Conservation (phyloP, 163 green algal species). For the Volvox carteri region DNA sequence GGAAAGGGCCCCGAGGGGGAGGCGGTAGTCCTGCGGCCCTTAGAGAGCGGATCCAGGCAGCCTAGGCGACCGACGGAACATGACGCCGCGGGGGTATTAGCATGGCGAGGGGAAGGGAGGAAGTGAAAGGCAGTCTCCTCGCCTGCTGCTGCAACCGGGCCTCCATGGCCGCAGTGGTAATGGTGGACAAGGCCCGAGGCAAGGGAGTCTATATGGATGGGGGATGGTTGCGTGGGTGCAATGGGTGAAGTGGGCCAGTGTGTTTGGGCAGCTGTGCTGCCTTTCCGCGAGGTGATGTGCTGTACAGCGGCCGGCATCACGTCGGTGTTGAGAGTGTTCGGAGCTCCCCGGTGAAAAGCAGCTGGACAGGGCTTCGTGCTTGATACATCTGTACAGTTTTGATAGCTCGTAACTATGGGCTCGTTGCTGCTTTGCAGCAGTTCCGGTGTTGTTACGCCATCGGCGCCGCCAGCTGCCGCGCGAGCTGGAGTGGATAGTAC, state of each 20-base stretch:
- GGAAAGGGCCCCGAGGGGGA: background rate
- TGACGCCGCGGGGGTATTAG: too few species aligned
- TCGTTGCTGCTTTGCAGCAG: background rate
- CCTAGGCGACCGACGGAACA: too few species aligned
- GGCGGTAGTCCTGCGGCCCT: too few species aligned
- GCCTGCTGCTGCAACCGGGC: too few species aligned
- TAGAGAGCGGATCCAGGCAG: too few species aligned
- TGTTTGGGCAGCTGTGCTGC: background rate
- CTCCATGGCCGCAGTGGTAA: too few species aligned
- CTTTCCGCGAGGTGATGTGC: background rate
- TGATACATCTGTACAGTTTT: background rate
- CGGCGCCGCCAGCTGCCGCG: background rate
- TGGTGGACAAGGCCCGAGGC: background rate
- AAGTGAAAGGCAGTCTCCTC: too few species aligned
- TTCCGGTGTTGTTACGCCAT: slow-evolving; percentile 34
- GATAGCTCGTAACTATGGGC: background rate
- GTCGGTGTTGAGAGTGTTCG: background rate
- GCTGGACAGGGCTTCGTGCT: too few species aligned
- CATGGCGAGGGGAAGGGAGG: too few species aligned
- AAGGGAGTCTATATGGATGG: background rate
- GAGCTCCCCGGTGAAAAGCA: background rate
- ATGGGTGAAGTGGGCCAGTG: background rate
- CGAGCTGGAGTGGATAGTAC: background rate
- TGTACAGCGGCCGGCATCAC: background rate
- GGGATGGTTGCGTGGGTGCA: background rate